Evolutionary conservation across 768 basidiomycete species (phyloP).

Genomic region (Suillus occidentalis): DNA sequence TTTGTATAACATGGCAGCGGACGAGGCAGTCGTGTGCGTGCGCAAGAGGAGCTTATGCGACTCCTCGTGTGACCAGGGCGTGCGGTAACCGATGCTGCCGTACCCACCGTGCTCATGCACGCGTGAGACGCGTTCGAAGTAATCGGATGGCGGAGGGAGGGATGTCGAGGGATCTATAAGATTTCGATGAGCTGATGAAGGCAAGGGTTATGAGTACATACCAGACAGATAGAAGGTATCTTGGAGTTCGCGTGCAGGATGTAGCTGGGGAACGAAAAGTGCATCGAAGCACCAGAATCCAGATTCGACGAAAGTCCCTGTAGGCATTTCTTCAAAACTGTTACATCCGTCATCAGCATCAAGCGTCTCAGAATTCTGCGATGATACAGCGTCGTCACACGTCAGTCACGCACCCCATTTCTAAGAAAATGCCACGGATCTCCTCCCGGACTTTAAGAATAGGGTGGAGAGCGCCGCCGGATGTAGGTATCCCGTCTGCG

Average conservation of each 20-base stretch:
- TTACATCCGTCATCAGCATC: slow-evolving; percentile 9
- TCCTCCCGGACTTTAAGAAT: slow-evolving; percentile 97
- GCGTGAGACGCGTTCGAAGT: slow-evolving; percentile 81
- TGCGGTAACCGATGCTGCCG: slow-evolving; percentile 94
- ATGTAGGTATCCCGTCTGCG: slow-evolving; percentile 87
- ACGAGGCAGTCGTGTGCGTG: slow-evolving; percentile 96
- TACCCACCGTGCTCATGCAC: slow-evolving; percentile 87
- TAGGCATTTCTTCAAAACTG: slow-evolving; percentile 99
- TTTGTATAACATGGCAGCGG: slow-evolving; percentile 90
- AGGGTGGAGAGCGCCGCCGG: slow-evolving; percentile 92
- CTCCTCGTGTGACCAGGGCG: slow-evolving; percentile 93
- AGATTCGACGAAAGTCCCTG: slow-evolving; percentile 92
- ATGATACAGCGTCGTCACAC: not conserved
- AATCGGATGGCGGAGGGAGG: slow-evolving; percentile 72
- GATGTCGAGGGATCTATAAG: slow-evolving; percentile 75
- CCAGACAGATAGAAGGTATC: slow-evolving; percentile 99
- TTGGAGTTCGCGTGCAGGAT: slow-evolving; percentile 95
- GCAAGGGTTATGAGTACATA: slow-evolving; percentile 25
- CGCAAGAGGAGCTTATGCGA: slow-evolving; percentile 89
- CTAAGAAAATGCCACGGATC: slow-evolving; percentile 95
- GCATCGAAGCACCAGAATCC: slow-evolving; percentile 99
- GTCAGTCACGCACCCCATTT: slow-evolving; percentile 81
- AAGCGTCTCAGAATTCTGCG: not conserved
- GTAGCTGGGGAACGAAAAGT: slow-evolving; percentile 97
- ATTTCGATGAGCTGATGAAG: not conserved